These are phyloP conservation scores for Trichoderma orchidacearum DNA, from an alignment of 495 filamentous ascomycete genomes.

Conservation along the genomic window DNA sequence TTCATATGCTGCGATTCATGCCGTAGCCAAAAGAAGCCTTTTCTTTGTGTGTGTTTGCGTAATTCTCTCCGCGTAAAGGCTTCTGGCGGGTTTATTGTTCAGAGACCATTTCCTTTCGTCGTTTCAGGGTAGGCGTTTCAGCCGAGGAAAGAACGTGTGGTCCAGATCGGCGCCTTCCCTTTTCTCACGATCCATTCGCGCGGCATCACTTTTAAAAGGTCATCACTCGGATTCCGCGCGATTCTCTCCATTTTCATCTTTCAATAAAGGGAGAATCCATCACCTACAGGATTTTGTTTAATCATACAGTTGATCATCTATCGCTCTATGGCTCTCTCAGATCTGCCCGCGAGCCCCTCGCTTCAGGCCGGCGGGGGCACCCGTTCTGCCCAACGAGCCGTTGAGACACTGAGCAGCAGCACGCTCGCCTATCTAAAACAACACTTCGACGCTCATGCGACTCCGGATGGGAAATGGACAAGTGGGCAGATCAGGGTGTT, in stretches of 20 bases:
- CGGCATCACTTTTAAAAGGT: no score
- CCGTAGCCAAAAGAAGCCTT: no score
- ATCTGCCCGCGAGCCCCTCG: conserved; percentile 5
- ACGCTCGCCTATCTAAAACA: conserved; percentile 21
- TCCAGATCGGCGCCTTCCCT: neutral
- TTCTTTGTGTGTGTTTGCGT: neutral
- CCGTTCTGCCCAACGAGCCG: conserved; percentile 10
- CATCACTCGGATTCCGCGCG: no score
- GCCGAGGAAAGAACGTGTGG: neutral
- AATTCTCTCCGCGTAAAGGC: neutral
- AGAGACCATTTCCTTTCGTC: neutral
- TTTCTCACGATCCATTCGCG: neutral
- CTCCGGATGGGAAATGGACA: conserved; percentile 18
- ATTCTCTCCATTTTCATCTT: no score
- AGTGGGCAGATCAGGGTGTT: conserved; percentile 22
- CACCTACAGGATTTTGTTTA: neutral
- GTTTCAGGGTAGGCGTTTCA: neutral
- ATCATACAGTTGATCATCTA: neutral
- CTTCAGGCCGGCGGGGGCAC: conserved; percentile 25
- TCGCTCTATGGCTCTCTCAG: conserved; percentile 3
- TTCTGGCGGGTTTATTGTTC: neutral
- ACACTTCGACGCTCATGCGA: conserved; percentile 22
- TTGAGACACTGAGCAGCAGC: conserved; percentile 15
- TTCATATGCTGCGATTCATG: neutral
- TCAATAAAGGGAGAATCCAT: no score